These are phyloP conservation scores for Starmerella geochares DNA, from an alignment of 805 yeast species.

Conservation along the genomic window DNA sequence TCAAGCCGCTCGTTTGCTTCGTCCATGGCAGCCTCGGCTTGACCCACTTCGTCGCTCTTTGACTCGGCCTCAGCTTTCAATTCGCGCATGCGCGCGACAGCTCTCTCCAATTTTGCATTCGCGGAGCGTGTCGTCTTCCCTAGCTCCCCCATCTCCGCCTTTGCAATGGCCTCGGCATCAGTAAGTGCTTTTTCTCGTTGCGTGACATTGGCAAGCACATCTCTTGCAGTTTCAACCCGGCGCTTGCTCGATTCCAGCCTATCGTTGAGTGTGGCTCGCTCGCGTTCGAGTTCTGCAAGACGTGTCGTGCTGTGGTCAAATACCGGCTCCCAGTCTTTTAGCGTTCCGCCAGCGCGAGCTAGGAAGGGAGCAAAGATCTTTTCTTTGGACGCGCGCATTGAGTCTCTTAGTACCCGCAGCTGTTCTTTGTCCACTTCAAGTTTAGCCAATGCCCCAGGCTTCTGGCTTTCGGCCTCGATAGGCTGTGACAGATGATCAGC, in stretches of 20 bases:
- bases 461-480: background rate
- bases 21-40: constrained; percentile 16
- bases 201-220: constrained; percentile 35
- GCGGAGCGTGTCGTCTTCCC: constrained; percentile 26
- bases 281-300: constrained; percentile 49
- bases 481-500: constrained; percentile 9
- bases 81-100: constrained; percentile 53
- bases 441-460: background rate
- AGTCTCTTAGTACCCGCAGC: background rate
- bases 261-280: constrained; percentile 49
- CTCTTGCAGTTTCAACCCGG: constrained; percentile 42
- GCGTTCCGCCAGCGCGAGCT: constrained; percentile 13
- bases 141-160: constrained; percentile 15
- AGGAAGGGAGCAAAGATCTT: constrained; percentile 15
- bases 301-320: constrained; percentile 35
- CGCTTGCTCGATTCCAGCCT: constrained; percentile 57
- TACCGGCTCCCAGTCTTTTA: constrained; percentile 20
- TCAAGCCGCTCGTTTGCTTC: constrained; percentile 12
- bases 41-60: constrained; percentile 52
- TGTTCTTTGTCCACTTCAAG: background rate
- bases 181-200: constrained; percentile 18
- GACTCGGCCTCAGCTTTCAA: constrained; percentile 55
- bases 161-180: constrained; percentile 14
- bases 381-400: background rate
- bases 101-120: constrained; percentile 14